Evolutionary conservation across 805 yeast genomes (phyloP), one percentile per base, ranked within the genome.

Genomic region (Kodamaea sagamina): DNA sequence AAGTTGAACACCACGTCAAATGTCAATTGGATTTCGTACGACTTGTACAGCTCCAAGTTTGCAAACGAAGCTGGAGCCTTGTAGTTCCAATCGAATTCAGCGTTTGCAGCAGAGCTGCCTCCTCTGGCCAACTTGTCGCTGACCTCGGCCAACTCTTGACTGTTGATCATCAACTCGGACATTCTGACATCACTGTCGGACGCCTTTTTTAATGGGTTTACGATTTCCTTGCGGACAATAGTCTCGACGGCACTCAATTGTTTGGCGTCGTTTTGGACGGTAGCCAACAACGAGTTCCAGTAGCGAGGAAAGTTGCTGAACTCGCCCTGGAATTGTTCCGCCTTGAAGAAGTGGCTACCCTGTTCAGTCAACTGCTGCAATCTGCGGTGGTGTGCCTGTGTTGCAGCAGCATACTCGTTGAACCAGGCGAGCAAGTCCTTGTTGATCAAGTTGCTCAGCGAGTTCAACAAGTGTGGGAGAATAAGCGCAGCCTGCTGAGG

Each of bases 1-100:
- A 81, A 81, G 39, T 82, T 69, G 43, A 90, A 71, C 43, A 82
- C 74, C 42, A 81, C 82, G 57, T 87, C 83, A 47, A 88, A 68
- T 45, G 80, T 47, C 50, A 74, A 47, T 65, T 71, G 62, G 79
- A 72, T 65, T 87, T 80, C 62, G 68, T 67, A 55, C 28, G 68
- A 74, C 59, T 89, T 95, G 52, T 84, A 81, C 48, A 72, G 73
- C 57, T 88, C 93, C 59, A 89, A 84, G 50, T 79, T 79, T 52
- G 82, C 83, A 57, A 86, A 84, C 32, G 85, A 79, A 43, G 75
- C 79, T 2, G 95, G 92, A 2, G 93, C 92, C 59, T 82, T 81
- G 42, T 78, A 68, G 48, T 81, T 82, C 96, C 96, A 89, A 53
- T 78, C 76, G 26, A 70, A 70, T 41, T 76, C 81, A 24, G 79